Conservation (phyloP, 352 stramenopile genomes). For the Pythium pectinolyticum region DNA sequence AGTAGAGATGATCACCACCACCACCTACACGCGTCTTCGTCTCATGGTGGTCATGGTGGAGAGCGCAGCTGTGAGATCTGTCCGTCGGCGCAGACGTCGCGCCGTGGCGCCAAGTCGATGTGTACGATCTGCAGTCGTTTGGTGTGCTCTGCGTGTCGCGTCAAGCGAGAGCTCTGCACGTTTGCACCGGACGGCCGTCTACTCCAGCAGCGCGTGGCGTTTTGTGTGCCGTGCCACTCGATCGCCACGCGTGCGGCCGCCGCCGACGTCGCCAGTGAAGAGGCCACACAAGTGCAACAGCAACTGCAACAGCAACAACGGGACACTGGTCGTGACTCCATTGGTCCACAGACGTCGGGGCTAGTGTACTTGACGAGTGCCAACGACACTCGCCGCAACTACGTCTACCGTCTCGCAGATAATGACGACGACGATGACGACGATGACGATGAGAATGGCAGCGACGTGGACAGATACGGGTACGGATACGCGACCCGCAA, state of each 20-base stretch:
- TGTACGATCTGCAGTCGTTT: conserved; percentile 50
- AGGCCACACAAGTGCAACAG: conserved; percentile 3
- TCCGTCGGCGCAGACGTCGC: conserved; percentile 3
- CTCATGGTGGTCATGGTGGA: background rate
- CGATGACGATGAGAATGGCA: background rate
- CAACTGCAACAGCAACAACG: too few species aligned
- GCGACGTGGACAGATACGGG: conserved; percentile 1
- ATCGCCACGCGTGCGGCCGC: conserved; percentile 22
- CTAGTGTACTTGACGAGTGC: background rate
- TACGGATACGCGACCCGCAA: conserved; percentile 6
- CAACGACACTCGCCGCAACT: too few species aligned
- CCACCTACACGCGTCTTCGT: conserved; percentile 13
- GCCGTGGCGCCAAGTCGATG: conserved; percentile 11
- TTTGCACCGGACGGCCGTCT: conserved; percentile 9
- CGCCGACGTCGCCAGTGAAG: conserved; percentile 20
- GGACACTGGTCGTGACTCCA: too few species aligned
- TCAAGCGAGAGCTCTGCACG: conserved; percentile 45
- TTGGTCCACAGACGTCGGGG: conserved; percentile 1
- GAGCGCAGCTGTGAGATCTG: conserved; percentile 24
- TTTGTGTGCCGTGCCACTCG: conserved; percentile 27
- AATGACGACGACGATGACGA: background rate
- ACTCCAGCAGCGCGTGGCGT: conserved; percentile 19
- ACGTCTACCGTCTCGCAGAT: too few species aligned
- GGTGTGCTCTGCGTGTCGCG: conserved; percentile 53
- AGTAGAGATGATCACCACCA: background rate